Percentiles rank a stretch among this genome's conserved stretches.
These are phyloP conservation scores for Pseudogymnoascus sp. DNA, from an alignment of 2,329 filamentous ascomycete genomes.

Conservation along the genomic window DNA sequence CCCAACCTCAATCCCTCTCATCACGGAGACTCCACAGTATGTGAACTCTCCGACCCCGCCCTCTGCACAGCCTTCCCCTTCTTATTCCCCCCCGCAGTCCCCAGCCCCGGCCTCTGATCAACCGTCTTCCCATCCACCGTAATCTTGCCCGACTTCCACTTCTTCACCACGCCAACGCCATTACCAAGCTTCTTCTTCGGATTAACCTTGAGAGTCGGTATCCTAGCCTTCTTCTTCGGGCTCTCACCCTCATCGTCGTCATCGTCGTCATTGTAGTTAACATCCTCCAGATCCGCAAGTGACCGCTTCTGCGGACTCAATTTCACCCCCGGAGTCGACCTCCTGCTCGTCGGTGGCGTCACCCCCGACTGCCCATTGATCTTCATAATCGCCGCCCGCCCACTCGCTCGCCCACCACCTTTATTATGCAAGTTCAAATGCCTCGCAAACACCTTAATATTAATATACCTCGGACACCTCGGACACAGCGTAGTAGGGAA, in stretches of 20 bases:
- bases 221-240: slow-evolving; percentile 31
- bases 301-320: background rate
- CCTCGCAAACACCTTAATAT: background rate
- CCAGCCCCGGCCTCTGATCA: background rate
- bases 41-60: background rate
- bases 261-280: slow-evolving; percentile 47
- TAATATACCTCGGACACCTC: background rate
- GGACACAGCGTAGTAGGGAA: background rate
- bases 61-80: background rate
- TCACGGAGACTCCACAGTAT: background rate
- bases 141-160: slow-evolving; percentile 8
- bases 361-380: background rate
- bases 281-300: slow-evolving; percentile 46
- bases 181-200: background rate
- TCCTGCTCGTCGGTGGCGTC: background rate
- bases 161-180: background rate
- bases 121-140: slow-evolving; percentile 8
- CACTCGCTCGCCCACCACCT: background rate
- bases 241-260: slow-evolving; percentile 33
- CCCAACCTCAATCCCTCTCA: background rate
- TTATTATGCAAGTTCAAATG: background rate
- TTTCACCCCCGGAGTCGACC: background rate
- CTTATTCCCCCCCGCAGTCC: background rate
- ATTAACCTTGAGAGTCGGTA: background rate
- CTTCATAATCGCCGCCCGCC: background rate